Base-by-base conservation (phyloP, 2,329 filamentous ascomycete species). In the Raffaelea albimanens region DNA sequence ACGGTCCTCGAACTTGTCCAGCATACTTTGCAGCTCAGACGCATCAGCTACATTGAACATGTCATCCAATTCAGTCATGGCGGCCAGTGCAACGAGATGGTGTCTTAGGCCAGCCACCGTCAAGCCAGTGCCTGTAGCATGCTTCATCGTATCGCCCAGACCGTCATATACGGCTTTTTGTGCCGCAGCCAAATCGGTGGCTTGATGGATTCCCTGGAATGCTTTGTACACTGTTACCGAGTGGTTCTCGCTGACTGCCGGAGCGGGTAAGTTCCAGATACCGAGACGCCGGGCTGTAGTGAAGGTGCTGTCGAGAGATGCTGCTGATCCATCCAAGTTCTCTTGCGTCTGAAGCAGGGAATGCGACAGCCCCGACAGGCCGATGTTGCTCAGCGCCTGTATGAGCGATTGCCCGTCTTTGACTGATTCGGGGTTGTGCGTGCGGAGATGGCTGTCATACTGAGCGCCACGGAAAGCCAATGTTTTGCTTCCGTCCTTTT, bases 401-500 rank as follows among this genome's bases (percentile, higher is more conserved):
- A 95, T 75, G 11, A 95, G 71, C 7, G 82, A 84, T 49, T 82
- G 72, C 0, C 77, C 76, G 60, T 90, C 87, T 2, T 69, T 55
- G 10, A 72, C 64, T 3, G 79, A 74, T 4, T 71, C 66, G 21
- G 72, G 31, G 18, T 83, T 75, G 19, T 72, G 67, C 23, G 73
- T 71, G 25, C 83, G 80, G 56, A 96, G 76, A 51, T 91, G 82
- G 55, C 85, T 91, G 61, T 98, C 91, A 56, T 94, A 87, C 55
- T 90, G 85, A 33, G 93, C 93, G 29, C 90, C 88, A 50, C 91
- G 83, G 57, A 97, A 95, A 21, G 93, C 83, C 18, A 98, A 74
- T 53, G 86, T 91, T 59, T 94, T 95, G 44, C 82, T 72, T 0
- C 90, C 90, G 56, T 95, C 84, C 44, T 82, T 83, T 65, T 98